Base-by-base conservation (phyloP, 2,329 filamentous ascomycete genomes). In the Dactylellina drechsleri region DNA sequence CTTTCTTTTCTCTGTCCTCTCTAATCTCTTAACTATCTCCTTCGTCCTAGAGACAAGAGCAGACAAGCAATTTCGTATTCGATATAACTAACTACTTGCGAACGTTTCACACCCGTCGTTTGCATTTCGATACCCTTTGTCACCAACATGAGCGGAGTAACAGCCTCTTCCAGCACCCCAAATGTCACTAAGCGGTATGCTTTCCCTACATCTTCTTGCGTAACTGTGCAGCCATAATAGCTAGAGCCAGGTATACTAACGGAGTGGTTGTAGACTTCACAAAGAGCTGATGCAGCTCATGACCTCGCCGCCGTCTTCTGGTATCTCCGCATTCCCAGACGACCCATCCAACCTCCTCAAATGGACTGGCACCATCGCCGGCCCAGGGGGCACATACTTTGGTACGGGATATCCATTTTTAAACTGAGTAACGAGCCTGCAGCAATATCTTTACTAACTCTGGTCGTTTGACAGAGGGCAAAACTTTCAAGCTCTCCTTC, bases 261-360 rank as follows among this genome's bases (percentile, higher is more conserved):
- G 12, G 18, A 12, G 15, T 43, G 7, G 10, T 12, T 26, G 50
- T 15, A 98, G 95, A 80, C 87, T 99, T 68, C 95, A 99, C 84
- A 96, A 93, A 57, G 95, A 99, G 84, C 87, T 99, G 79, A 98
- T 99, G 94, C 91, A 95, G 82, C 89, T 99, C 79, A 98, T 99
- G 95, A 93, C 93, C 79, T 93, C 93, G 49, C 90, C 93, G 1
- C 93, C 94, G 0, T 92, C 93, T 13, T 36, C 31, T 36, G 95
- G 95, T 78, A 90, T 98, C 80, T 97, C 93, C 66, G 96, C 96
- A 77, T 99, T 99, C 82, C 95, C 95, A 28, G 90, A 92, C 72
- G 90, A 90, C 41, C 92, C 96, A 81, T 92, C 92, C 81, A 95
- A 97, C 84, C 87, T 97, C 77, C 89, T 96, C 80, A 89, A 89